Evolutionary conservation across 352 stramenopile species (phyloP).

Genomic region (Elongisporangium prolatum): DNA sequence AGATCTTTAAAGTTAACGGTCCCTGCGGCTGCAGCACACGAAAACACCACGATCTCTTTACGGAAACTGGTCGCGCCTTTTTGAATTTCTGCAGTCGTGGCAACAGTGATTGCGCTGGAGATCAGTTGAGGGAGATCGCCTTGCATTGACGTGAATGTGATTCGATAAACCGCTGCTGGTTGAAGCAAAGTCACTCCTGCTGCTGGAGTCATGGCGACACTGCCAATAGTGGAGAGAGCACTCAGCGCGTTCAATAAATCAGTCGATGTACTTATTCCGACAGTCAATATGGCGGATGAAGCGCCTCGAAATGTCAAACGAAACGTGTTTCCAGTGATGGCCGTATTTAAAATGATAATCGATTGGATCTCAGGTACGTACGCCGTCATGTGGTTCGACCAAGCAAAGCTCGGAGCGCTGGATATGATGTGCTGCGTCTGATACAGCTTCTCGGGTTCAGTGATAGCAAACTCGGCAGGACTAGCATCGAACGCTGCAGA

Average conservation of each 20-base stretch:
- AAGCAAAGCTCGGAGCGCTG: conserved; percentile 42
- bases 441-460: conserved; percentile 49
- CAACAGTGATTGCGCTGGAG: conserved; percentile 4
- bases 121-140: conserved; percentile 40
- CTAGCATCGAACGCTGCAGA: conserved; percentile 40
- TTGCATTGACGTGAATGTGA: conserved; percentile 56
- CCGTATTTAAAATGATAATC: conserved; percentile 27
- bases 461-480: conserved; percentile 40
- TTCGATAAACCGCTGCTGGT: conserved; percentile 19
- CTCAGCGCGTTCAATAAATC: conserved; percentile 29
- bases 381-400: conserved; percentile 35
- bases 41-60: conserved; percentile 63
- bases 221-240: conserved; percentile 34
- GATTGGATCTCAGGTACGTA: conserved; percentile 37
- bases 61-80: conserved; percentile 50
- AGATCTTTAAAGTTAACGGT: conserved; percentile 27
- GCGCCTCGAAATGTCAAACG: conserved; percentile 49
- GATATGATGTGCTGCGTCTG: conserved; percentile 49
- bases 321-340: conserved; percentile 23
- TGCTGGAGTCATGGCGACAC: conserved; percentile 33
- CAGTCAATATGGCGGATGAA: conserved; percentile 17
- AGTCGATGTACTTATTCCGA: conserved; percentile 27
- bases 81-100: conserved; percentile 22
- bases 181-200: conserved; percentile 15
- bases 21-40: conserved; percentile 27